Conservation (phyloP, 345 rosid genomes). For the Euphorbia tirucalli region DNA sequence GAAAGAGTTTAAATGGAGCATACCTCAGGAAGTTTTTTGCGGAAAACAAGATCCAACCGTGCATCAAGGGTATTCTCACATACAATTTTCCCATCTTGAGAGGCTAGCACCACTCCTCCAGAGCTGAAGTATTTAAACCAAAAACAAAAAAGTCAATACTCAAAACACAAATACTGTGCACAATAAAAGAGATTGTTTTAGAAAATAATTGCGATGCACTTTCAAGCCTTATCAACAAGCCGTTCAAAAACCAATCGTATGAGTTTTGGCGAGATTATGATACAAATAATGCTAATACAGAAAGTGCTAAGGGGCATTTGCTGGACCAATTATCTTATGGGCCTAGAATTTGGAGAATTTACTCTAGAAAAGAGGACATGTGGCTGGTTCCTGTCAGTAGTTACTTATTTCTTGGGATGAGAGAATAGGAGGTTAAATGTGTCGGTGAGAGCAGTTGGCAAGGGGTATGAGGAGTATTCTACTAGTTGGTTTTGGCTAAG, state of each 20-base stretch:
- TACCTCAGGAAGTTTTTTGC: slow-evolving; percentile 91
- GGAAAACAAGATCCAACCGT: slow-evolving; percentile 83
- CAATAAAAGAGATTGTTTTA: background rate
- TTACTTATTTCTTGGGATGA: background rate
- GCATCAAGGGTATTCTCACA: slow-evolving; percentile 94
- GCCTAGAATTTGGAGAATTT: background rate
- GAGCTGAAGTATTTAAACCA: slow-evolving; percentile 43
- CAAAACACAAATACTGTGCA: background rate
- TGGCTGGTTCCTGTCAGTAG: background rate
- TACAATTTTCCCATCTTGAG: slow-evolving; percentile 95
- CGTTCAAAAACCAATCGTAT: background rate
- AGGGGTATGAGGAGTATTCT: background rate
- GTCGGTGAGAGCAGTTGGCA: background rate
- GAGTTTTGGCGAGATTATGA: background rate
- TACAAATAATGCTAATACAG: background rate
- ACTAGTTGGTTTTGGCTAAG: background rate
- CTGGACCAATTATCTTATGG: background rate
- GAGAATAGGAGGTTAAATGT: background rate
- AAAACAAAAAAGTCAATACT: slow-evolving; percentile 14
- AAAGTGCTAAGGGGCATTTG: background rate
- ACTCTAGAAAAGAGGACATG: background rate
- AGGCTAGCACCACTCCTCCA: slow-evolving; percentile 97
- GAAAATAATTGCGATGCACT: background rate
- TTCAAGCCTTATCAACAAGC: background rate
- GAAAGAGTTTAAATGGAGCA: background rate